These are phyloP conservation scores for Phytophthora sp. DNA, from an alignment of 352 stramenopile species.

Conservation along the genomic window DNA sequence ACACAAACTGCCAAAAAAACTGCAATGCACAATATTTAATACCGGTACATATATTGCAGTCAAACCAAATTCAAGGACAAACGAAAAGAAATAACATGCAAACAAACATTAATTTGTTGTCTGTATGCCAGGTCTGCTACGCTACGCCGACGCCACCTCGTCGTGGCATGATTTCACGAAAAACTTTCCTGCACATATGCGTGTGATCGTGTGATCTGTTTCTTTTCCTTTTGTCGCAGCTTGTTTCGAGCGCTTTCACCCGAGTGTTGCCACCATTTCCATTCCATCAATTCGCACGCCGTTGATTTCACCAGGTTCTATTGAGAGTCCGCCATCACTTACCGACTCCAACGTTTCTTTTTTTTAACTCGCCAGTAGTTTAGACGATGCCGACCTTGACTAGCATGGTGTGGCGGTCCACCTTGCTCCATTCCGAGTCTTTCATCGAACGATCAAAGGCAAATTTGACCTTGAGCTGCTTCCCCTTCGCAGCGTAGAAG, in stretches of 20 bases:
- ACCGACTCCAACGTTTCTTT: slow-evolving; percentile 1
- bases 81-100: slow-evolving; percentile 14
- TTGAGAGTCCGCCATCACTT: slow-evolving; percentile 20
- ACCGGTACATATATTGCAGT: too few relatives aligned
- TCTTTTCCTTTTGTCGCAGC: slow-evolving; percentile 22
- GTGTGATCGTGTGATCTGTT: slow-evolving; percentile 29
- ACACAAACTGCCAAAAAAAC: not conserved
- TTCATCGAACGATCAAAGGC: slow-evolving; percentile 66
- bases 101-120: slow-evolving; percentile 27
- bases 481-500: slow-evolving; percentile 75
- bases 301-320: slow-evolving; percentile 1
- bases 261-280: slow-evolving; percentile 6
- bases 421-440: slow-evolving; percentile 66
- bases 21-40: not conserved
- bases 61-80: too few relatives aligned
- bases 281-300: not conserved
- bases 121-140: slow-evolving; percentile 19
- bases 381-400: slow-evolving; percentile 79
- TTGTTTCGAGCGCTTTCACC: slow-evolving; percentile 12
- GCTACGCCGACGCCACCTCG: slow-evolving; percentile 14
- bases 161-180: slow-evolving; percentile 4
- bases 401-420: slow-evolving; percentile 76
- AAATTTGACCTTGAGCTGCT: slow-evolving; percentile 75
- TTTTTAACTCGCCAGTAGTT: slow-evolving; percentile 14
- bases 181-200: slow-evolving; percentile 28